A percentile compares a stretch with the other conserved stretches of the same genome.
Conservation (phyloP, 2,329 filamentous ascomycete genomes). For the Sclerotinia glacialis region DNA sequence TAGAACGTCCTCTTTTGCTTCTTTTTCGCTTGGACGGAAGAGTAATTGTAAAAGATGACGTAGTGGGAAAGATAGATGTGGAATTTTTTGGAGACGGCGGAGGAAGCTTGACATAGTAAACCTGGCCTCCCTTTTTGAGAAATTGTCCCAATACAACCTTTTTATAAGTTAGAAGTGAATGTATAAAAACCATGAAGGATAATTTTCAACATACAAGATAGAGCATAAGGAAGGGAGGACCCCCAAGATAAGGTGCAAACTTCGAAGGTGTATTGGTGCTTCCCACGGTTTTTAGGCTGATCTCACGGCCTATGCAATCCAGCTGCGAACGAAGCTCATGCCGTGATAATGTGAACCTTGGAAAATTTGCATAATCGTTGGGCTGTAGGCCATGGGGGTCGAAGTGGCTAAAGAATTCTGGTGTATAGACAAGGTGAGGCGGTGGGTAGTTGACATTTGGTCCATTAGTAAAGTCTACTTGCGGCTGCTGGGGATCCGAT, state of each 20-base stretch:
- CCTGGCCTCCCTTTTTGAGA: neutral
- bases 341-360: too few species aligned
- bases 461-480: neutral
- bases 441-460: too few species aligned
- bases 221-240: neutral
- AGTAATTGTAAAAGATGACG: neutral
- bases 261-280: neutral
- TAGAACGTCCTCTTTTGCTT: neutral
- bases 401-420: neutral
- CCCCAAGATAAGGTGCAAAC: neutral
- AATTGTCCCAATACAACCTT: neutral
- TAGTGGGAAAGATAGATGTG: too few species aligned
- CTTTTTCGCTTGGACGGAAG: neutral
- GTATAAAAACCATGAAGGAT: fast-evolving
- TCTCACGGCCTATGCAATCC: neutral
- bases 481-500: neutral
- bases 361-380: neutral
- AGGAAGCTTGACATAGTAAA: neutral
- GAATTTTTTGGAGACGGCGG: neutral
- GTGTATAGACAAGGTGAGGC: too few species aligned
- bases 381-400: neutral
- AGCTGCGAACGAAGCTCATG: neutral
- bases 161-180: neutral
- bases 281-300: neutral
- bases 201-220: neutral